Conservation (phyloP, 345 rosid species). For the Ricinus communis region DNA sequence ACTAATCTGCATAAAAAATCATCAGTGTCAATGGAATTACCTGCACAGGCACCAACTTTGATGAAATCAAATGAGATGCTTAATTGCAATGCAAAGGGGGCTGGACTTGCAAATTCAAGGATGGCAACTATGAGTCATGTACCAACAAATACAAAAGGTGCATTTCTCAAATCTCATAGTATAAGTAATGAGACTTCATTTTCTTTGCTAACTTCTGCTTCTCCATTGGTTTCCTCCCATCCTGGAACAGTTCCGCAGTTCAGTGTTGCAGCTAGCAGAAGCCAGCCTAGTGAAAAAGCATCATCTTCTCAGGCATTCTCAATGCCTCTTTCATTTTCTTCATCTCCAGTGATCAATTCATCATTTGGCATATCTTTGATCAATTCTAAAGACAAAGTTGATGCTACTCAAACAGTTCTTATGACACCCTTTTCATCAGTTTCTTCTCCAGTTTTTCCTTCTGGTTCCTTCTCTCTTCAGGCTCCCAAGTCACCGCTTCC, state of each 20-base stretch:
- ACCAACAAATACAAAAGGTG: slow-evolving; percentile 24
- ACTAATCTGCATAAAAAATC: slow-evolving; percentile 30
- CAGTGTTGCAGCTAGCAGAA: slow-evolving; percentile 32
- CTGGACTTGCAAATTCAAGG: slow-evolving; percentile 26
- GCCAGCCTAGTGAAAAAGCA: slow-evolving; percentile 42
- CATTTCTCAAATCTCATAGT: slow-evolving; percentile 28
- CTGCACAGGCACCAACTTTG: slow-evolving; percentile 27
- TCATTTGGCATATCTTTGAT: slow-evolving; percentile 35
- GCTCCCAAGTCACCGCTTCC: slow-evolving; percentile 32
- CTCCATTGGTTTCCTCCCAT: slow-evolving; percentile 30
- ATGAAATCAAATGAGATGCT: slow-evolving; percentile 36
- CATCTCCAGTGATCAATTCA: slow-evolving; percentile 36
- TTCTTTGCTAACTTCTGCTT: slow-evolving; percentile 31
- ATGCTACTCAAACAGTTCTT: slow-evolving; percentile 31
- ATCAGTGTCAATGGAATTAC: slow-evolving; percentile 24
- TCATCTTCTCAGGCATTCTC: slow-evolving; percentile 29
- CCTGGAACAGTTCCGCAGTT: slow-evolving; percentile 35
- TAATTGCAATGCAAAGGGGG: slow-evolving; percentile 32
- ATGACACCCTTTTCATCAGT: slow-evolving; percentile 25
- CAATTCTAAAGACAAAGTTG: slow-evolving; percentile 29
- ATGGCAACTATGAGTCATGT: slow-evolving; percentile 28
- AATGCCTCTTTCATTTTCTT: slow-evolving; percentile 37
- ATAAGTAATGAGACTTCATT: slow-evolving; percentile 34
- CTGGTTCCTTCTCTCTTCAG: slow-evolving; percentile 33
- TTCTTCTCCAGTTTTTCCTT: slow-evolving; percentile 34